Conservation (phyloP, 345 rosid genomes). For the Salix dunnii region DNA sequence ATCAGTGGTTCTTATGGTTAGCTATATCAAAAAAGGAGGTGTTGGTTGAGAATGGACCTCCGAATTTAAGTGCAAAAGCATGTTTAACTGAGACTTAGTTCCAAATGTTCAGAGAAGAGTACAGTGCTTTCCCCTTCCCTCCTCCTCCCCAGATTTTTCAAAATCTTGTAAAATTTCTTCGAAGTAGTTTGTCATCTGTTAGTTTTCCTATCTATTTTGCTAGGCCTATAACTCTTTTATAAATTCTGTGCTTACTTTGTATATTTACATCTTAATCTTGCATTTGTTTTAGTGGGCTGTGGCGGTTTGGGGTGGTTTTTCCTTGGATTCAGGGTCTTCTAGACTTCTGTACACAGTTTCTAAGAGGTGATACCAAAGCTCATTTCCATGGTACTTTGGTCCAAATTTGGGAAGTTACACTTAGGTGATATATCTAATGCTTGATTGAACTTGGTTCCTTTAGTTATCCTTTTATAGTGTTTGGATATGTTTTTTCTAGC, state of each 20-base stretch:
- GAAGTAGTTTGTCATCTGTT: neutral
- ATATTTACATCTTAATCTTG: neutral
- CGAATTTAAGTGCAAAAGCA: neutral
- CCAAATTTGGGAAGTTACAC: constrained; percentile 60
- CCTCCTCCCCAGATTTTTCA: neutral
- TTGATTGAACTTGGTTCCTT: neutral
- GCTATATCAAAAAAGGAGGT: neutral
- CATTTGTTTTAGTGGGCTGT: neutral
- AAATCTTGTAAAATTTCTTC: neutral
- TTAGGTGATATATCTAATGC: neutral
- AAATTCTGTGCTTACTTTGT: neutral
- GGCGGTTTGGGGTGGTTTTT: neutral
- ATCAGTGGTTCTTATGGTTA: neutral
- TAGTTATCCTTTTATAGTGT: neutral
- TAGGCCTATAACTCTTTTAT: neutral
- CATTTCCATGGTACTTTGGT: constrained; percentile 46
- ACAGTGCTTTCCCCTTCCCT: neutral
- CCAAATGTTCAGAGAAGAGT: neutral
- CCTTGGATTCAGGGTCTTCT: constrained; percentile 63
- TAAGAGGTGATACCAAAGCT: constrained; percentile 45
- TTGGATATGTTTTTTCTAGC: neutral
- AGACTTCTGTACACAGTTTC: constrained; percentile 54
- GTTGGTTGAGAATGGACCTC: neutral
- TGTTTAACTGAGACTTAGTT: neutral
- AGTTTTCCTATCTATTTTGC: neutral